Percentiles rank a stretch among this genome's conserved stretches.
Conservation (phyloP, 257 asterid species). For the Penstemon barbatus region DNA sequence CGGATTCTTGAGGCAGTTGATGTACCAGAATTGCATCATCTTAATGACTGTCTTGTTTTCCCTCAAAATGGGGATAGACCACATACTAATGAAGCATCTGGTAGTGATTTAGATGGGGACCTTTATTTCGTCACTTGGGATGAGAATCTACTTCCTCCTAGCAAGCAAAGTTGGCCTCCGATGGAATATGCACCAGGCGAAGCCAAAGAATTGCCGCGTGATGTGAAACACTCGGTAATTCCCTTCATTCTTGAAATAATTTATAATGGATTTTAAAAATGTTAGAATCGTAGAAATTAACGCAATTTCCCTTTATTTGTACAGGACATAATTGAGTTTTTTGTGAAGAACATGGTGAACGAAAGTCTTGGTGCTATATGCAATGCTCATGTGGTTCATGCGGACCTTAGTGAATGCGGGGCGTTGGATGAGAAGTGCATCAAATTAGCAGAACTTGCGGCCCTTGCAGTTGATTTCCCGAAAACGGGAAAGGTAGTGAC, state of each 20-base stretch:
- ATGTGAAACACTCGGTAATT: slow-evolving; percentile 51
- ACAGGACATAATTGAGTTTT: slow-evolving; percentile 81
- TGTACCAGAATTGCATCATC: slow-evolving; percentile 58
- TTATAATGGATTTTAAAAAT: neutral
- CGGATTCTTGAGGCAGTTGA: slow-evolving; percentile 85
- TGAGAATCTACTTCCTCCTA: slow-evolving; percentile 82
- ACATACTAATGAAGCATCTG: slow-evolving; percentile 91
- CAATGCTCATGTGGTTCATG: slow-evolving; percentile 96
- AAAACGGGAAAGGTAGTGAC: slow-evolving; percentile 77
- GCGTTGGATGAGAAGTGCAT: slow-evolving; percentile 88
- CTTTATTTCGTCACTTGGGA: slow-evolving; percentile 96
- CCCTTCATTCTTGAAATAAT: slow-evolving; percentile 17
- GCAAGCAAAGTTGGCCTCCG: slow-evolving; percentile 73
- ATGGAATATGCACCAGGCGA: slow-evolving; percentile 78
- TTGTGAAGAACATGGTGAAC: slow-evolving; percentile 73
- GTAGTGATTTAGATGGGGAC: slow-evolving; percentile 97
- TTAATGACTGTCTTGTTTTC: slow-evolving; percentile 79
- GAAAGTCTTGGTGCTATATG: slow-evolving; percentile 87
- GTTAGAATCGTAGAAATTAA: slow-evolving; percentile 4
- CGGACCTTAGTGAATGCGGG: slow-evolving; percentile 75
- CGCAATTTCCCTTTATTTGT: slow-evolving; percentile 9
- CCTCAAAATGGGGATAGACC: slow-evolving; percentile 94
- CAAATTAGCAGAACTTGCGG: slow-evolving; percentile 90
- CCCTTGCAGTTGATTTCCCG: slow-evolving; percentile 88
- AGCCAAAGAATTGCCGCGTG: slow-evolving; percentile 46